phyloP scores from a whole-genome alignment of 179 eudicot genomes.

The Beta corolliflora region DNA sequence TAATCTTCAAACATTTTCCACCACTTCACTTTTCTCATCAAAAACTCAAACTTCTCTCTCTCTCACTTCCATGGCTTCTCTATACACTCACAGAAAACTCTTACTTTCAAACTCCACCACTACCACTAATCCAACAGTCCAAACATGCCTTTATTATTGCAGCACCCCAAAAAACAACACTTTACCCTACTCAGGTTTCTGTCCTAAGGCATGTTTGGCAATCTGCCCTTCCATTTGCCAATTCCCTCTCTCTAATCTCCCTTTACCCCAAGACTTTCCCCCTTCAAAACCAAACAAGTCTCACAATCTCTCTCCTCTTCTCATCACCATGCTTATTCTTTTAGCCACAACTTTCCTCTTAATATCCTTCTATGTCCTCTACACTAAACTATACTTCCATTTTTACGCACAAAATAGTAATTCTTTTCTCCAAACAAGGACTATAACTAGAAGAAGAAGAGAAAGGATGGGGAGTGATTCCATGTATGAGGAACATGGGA shows the following conservation, averaged over 20 bases:
- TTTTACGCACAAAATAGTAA: neutral
- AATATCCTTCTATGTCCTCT: conserved; percentile 31
- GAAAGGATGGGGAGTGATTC: neutral
- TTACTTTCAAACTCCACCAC: neutral
- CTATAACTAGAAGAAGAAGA: neutral
- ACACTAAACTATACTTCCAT: conserved; percentile 30
- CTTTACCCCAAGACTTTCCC: conserved; percentile 10
- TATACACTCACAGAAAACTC: conserved; percentile 29
- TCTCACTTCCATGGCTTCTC: conserved; percentile 22
- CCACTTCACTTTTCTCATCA: conserved; percentile 1
- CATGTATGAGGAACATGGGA: conserved; percentile 23
- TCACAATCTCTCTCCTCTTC: conserved; percentile 36
- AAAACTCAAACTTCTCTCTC: neutral
- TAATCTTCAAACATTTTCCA: conserved; percentile 10
- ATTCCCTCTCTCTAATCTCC: neutral
- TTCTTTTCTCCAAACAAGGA: conserved; percentile 13
- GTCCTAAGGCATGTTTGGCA: conserved; percentile 33
- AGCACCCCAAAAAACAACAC: conserved; percentile 6
- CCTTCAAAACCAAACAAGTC: conserved; percentile 28
- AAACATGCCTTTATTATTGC: conserved; percentile 39
- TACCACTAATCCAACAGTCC: conserved; percentile 18
- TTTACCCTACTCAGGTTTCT: conserved; percentile 13
- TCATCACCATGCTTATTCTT: conserved; percentile 36
- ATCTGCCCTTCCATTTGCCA: conserved; percentile 35
- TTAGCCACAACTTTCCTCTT: conserved; percentile 34